A percentile compares a stretch with the other conserved stretches of the same genome.
phyloP scores from a whole-genome alignment of 805 yeast genomes.

The Lachancea lanzarotensis region DNA sequence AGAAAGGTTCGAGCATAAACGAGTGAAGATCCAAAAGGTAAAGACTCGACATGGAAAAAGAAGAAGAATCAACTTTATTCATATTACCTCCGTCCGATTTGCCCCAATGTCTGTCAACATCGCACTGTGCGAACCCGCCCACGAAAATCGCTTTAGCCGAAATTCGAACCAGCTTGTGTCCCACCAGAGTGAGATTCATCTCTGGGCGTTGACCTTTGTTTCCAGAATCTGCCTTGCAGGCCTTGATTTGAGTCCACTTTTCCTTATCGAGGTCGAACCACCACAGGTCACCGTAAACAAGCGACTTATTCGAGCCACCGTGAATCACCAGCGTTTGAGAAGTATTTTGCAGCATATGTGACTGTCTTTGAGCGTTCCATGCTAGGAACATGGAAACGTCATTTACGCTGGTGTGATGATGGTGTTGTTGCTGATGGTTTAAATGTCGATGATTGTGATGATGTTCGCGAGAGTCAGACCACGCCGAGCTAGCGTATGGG shows the following conservation, averaged over 20 bases:
- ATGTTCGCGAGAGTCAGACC: background rate
- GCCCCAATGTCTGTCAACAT: slow-evolving; percentile 14
- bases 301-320: slow-evolving; percentile 34
- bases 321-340: slow-evolving; percentile 28
- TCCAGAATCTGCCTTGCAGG: slow-evolving; percentile 7
- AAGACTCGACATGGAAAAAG: background rate
- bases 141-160: slow-evolving; percentile 21
- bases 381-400: background rate
- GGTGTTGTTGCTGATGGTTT: slow-evolving; percentile 1
- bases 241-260: slow-evolving; percentile 33
- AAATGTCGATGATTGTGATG: slow-evolving; percentile 1
- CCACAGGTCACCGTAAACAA: slow-evolving; percentile 46
- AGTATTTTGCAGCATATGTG: background rate
- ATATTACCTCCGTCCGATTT: background rate
- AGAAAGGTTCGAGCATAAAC: background rate
- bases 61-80: background rate
- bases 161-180: slow-evolving; percentile 23
- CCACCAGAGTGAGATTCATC: slow-evolving; percentile 22
- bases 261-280: slow-evolving; percentile 41
- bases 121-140: slow-evolving; percentile 27
- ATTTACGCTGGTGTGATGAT: background rate
- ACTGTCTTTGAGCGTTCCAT: background rate
- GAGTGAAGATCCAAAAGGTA: slow-evolving; percentile 2
- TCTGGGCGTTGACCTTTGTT: slow-evolving; percentile 13
- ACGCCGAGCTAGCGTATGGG: background rate